phyloP scores from a whole-genome alignment of 1,284 basidiomycete species.

The Leccinum griseonigrum region DNA sequence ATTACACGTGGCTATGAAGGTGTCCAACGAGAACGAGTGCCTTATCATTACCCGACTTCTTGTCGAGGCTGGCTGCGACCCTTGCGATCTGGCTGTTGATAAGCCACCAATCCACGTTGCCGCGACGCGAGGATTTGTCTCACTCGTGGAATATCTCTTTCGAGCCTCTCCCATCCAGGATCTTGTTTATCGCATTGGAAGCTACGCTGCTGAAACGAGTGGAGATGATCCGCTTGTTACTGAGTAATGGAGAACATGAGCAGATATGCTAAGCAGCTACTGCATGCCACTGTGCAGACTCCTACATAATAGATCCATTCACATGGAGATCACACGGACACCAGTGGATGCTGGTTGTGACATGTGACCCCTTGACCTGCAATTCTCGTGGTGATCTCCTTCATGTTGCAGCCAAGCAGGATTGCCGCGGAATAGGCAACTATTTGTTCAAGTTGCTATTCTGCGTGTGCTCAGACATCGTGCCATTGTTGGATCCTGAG shows the following conservation, averaged over 20 bases:
- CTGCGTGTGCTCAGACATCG: neutral
- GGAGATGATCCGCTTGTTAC: neutral
- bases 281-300: constrained; percentile 26
- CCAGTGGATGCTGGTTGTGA: neutral
- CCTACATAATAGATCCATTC: neutral
- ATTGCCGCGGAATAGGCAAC: neutral
- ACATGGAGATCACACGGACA: neutral
- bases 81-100: neutral
- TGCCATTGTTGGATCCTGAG: neutral
- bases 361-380: neutral
- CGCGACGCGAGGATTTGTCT: neutral
- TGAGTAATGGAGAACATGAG: neutral
- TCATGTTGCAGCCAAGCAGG: neutral
- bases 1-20: neutral
- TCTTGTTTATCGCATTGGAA: constrained; percentile 1
- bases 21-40: neutral
- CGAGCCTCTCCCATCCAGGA: neutral
- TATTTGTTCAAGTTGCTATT: neutral
- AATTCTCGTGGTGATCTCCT: neutral
- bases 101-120: neutral
- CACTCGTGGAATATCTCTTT: neutral
- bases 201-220: neutral
- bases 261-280: neutral
- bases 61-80: neutral
- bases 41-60: neutral